phyloP scores from a whole-genome alignment of 371 early-diverging fungal genomes.

The Mortierella sp. region DNA sequence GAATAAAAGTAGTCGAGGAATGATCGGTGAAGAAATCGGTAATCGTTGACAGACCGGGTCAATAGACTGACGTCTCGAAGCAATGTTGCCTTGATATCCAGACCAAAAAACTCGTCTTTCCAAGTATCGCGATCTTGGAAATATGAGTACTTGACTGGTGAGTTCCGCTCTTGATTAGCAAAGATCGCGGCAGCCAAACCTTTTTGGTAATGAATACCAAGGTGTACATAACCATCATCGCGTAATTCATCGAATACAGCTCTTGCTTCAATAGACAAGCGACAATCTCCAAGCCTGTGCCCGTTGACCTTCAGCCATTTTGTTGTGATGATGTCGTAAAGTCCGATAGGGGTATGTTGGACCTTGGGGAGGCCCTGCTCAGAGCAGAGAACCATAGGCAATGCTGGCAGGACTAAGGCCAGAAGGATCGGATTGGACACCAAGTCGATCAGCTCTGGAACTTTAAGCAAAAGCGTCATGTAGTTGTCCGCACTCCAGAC shows the following conservation, averaged over 20 bases:
- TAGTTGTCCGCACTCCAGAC: slow-evolving; percentile 1
- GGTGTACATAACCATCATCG: not conserved
- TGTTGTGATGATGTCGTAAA: not conserved
- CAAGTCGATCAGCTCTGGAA: not conserved
- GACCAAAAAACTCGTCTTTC: slow-evolving; percentile 8
- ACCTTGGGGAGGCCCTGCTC: not conserved
- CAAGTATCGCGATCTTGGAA: not conserved
- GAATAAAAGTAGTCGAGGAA: slow-evolving; percentile 12
- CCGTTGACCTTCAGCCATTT: not conserved
- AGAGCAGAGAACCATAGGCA: not conserved
- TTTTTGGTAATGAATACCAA: not conserved
- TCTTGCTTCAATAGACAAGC: too few species aligned
- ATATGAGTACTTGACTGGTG: not conserved
- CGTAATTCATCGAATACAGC: too few species aligned
- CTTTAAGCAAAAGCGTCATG: not conserved
- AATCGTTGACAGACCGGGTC: not conserved
- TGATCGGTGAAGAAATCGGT: slow-evolving; percentile 7
- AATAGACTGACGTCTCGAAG: not conserved
- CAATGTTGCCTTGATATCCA: not conserved
- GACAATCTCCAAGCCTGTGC: not conserved
- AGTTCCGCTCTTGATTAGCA: not conserved
- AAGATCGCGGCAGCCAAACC: slow-evolving; percentile 1
- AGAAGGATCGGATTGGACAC: not conserved
- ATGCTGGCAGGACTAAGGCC: not conserved
- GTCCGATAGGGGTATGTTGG: not conserved